A percentile compares a stretch with the other conserved stretches of the same genome.
phyloP scores from a whole-genome alignment of 768 basidiomycete genomes.

The Pisolithus marmoratus region DNA sequence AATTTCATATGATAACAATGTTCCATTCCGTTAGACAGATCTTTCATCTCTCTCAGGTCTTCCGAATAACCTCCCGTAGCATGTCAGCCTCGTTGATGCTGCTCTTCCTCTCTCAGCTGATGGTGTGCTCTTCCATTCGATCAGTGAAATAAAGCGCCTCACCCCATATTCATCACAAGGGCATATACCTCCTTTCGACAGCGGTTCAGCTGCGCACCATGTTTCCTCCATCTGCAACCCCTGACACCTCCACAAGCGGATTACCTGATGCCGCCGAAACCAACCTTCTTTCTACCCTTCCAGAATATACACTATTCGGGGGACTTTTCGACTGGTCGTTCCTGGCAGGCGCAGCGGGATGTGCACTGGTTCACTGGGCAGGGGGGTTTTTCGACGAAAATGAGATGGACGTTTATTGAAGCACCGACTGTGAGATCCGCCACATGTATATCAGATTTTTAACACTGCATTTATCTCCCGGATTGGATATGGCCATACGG shows the following conservation, averaged over 20 bases:
- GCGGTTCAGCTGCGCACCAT: constrained; percentile 77
- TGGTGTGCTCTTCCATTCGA: constrained; percentile 43
- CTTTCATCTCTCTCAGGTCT: constrained; percentile 32
- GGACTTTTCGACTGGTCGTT: constrained; percentile 71
- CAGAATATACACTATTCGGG: constrained; percentile 69
- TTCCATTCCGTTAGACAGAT: background rate
- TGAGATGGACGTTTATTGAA: constrained; percentile 5
- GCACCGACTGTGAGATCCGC: background rate
- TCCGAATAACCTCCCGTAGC: constrained; percentile 62
- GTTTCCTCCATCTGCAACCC: constrained; percentile 53
- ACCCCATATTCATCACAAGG: constrained; percentile 36
- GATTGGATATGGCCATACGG: no score
- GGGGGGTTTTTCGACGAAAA: constrained; percentile 27
- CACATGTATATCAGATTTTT: background rate
- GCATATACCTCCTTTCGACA: constrained; percentile 78
- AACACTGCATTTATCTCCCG: no score
- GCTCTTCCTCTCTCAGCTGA: constrained; percentile 72
- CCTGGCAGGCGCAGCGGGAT: constrained; percentile 49
- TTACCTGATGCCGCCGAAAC: constrained; percentile 10
- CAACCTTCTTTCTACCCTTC: constrained; percentile 69
- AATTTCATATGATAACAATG: constrained; percentile 1
- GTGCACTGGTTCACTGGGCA: constrained; percentile 50
- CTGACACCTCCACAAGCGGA: constrained; percentile 7
- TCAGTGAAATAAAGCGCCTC: background rate
- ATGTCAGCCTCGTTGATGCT: constrained; percentile 73